Percentiles rank a stretch among this genome's conserved stretches.
Evolutionary conservation across 352 stramenopile genomes (phyloP).

Genomic region (Pythium dissimile): DNA sequence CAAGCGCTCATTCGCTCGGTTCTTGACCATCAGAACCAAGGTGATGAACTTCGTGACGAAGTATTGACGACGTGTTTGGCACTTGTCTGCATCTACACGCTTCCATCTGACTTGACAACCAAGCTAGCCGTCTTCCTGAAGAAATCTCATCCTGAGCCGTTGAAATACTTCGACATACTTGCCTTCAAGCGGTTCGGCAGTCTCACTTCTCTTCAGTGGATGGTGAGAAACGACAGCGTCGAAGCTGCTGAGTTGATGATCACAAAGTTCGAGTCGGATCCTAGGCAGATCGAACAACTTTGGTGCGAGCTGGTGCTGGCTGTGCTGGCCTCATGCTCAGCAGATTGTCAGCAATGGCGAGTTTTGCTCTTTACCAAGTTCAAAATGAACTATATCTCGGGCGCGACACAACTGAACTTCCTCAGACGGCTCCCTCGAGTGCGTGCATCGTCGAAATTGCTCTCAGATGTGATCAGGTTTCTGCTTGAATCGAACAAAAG

Average conservation of each 20-base stretch:
- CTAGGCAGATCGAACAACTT: background rate
- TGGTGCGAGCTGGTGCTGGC: background rate
- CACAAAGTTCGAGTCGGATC: background rate
- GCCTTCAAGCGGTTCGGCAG: background rate
- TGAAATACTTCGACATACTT: background rate
- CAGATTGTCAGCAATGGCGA: background rate
- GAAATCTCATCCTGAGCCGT: too few relatives aligned
- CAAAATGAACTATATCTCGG: background rate
- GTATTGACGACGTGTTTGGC: too few relatives aligned
- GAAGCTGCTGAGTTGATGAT: constrained; percentile 1
- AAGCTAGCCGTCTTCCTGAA: too few relatives aligned
- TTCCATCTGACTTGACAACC: too few relatives aligned
- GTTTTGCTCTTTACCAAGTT: background rate
- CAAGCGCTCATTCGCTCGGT: too few relatives aligned
- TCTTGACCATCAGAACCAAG: too few relatives aligned
- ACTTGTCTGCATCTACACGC: too few relatives aligned
- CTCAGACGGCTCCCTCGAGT: background rate
- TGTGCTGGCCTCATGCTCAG: background rate
- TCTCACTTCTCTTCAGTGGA: background rate
- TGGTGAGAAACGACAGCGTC: background rate
- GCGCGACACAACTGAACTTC: background rate
- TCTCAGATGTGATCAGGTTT: background rate
- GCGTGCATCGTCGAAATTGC: background rate
- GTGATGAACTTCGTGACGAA: too few relatives aligned
- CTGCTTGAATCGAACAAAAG: background rate